Base-by-base conservation (phyloP, 2,329 filamentous ascomycete species). In the Fusarium subtropicale region DNA sequence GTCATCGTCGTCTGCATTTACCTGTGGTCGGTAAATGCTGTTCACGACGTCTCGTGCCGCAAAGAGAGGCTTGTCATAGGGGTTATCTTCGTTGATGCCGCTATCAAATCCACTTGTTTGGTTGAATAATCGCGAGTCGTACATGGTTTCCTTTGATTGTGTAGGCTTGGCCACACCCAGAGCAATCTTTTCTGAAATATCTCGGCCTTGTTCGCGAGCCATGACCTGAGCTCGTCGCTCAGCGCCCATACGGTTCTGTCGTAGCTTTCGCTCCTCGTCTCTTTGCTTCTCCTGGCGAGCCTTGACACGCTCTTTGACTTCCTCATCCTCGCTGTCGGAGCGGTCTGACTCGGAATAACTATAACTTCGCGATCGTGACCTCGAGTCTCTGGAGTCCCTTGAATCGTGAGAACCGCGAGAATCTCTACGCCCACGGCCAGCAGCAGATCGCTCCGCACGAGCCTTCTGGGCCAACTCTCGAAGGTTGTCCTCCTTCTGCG, bases 21-120 rank as follows among this genome's bases (percentile, higher is more conserved):
- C 88, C 24, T 88, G 88, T 2, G 95, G 93, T 34, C 94, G 88
- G 80, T 99, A 99, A 71, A 99, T 98, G 78, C 91, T 95, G 81
- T 89, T 96, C 74, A 97, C 93, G 11, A 93, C 95, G 77, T 98
- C 95, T 78, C 97, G 94, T 16, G 96, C 95, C 1, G 94, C 94
- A 78, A 99, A 99, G 10, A 99, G 84, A 22, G 96, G 96, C 81
- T 98, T 98, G 79, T 98, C 96, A 82, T 98, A 99, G 1, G 91
- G 90, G 76, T 99, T 96, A 79, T 99, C 96, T 79, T 99, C 96
- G 79, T 99, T 99, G 86, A 97, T 94, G 1, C 95, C 96, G 54
- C 90, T 88, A 72, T 94, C 91, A 77, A 99, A 97, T 0, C 96
- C 96, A 73, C 92, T 94, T 8, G 90, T 91, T 81, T 97, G 93